Evolutionary conservation across 441 rosid genomes (phyloP).

Genomic region (Populus hybrid): DNA sequence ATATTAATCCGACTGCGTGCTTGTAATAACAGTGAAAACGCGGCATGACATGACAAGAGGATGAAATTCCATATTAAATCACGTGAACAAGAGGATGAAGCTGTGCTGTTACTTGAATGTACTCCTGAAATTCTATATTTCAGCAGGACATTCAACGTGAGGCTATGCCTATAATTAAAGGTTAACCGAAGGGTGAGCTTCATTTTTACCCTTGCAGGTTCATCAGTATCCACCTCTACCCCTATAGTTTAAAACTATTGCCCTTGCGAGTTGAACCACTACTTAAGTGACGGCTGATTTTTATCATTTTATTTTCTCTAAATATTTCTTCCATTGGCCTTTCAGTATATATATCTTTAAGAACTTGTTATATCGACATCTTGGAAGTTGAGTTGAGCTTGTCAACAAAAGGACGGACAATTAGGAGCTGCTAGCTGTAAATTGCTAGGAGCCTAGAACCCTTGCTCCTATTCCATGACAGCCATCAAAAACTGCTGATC

Average conservation of each 20-base stretch:
- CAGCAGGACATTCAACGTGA: background rate
- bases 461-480: slow-evolving; percentile 2
- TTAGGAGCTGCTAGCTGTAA: background rate
- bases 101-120: too few relatives aligned
- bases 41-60: background rate
- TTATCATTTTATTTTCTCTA: background rate
- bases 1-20: background rate
- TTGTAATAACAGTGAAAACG: background rate
- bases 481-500: background rate
- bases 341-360: too few relatives aligned
- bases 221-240: too few relatives aligned
- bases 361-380: background rate
- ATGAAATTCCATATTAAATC: slow-evolving; percentile 20
- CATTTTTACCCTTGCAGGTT: too few relatives aligned
- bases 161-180: too few relatives aligned
- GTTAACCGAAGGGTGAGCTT: too few relatives aligned
- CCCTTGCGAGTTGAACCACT: too few relatives aligned
- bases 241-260: too few relatives aligned
- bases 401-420: background rate
- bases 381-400: slow-evolving; percentile 1
- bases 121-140: background rate
- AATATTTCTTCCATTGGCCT: too few relatives aligned
- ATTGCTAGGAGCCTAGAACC: background rate
- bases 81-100: too few relatives aligned
- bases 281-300: too few relatives aligned